phyloP scores from a whole-genome alignment of 1,284 basidiomycete genomes.

The Tylopilus sp. region DNA sequence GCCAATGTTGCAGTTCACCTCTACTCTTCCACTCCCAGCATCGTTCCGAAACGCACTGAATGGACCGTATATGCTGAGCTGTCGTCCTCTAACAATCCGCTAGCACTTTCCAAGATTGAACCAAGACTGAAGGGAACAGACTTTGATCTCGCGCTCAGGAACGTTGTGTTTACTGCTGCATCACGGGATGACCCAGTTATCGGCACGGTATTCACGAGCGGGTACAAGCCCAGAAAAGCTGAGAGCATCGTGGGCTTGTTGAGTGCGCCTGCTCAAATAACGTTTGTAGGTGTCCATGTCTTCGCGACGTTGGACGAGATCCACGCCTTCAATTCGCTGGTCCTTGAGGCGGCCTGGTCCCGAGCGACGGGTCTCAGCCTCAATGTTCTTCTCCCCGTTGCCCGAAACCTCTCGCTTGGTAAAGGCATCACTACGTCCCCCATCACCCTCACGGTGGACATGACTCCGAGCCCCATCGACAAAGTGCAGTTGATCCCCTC shows the following conservation, averaged over 20 bases:
- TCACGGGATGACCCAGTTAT: slow-evolving; percentile 5
- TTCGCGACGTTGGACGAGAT: slow-evolving; percentile 10
- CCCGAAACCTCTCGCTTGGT: slow-evolving; percentile 7
- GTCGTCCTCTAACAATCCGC: not conserved
- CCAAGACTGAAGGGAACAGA: slow-evolving; percentile 8
- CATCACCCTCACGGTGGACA: slow-evolving; percentile 3
- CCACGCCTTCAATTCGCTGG: slow-evolving; percentile 2
- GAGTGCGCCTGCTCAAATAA: not conserved
- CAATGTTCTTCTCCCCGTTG: slow-evolving; percentile 5
- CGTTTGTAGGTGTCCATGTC: slow-evolving; percentile 4
- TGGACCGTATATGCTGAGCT: slow-evolving; percentile 8
- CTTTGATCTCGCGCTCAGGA: slow-evolving; percentile 9
- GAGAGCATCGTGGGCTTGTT: not conserved
- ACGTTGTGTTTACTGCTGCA: slow-evolving; percentile 6
- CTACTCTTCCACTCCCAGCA: slow-evolving; percentile 2
- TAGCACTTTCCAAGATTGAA: slow-evolving; percentile 8
- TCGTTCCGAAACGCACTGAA: slow-evolving; percentile 8
- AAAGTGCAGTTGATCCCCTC: slow-evolving; percentile 3
- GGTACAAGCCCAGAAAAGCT: slow-evolving; percentile 8
- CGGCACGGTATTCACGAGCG: not conserved
- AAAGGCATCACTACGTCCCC: slow-evolving; percentile 5
- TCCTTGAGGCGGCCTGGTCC: slow-evolving; percentile 10
- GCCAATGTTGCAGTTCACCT: slow-evolving; percentile 4
- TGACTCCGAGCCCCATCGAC: slow-evolving; percentile 4
- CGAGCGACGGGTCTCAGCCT: slow-evolving; percentile 1